Base-by-base conservation (phyloP, 1,139 yeast genomes). In the Kluyveromyces marxianus region DNA sequence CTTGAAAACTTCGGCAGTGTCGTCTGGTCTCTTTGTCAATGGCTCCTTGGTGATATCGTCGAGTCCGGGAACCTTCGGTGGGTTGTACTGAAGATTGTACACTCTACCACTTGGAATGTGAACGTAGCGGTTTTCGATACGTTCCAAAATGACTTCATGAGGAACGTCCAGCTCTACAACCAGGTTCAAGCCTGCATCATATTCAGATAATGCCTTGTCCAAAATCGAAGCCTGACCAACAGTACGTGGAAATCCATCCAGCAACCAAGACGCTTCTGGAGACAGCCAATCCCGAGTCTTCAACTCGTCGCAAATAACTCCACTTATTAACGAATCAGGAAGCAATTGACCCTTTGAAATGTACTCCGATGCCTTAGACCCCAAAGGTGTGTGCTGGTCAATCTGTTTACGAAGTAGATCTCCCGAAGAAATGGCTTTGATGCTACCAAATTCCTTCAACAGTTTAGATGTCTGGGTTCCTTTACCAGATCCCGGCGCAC, bases 401-500 rank as follows among this genome's bases (percentile, higher is more conserved):
- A 89, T 83, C 57, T 89, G 85, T 34, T 69, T 67, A 50, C 97
- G 74, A 44, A 90, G 69, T 3, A 88, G 68, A 63, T 89, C 96
- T 2, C 97, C 97, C 0, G 95, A 83, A 2, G 96, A 81, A 25
- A 90, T 69, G 0, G 90, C 69, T 25, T 58, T 69, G 49, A 70
- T 59, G 42, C 56, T 60, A 1, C 82, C 76, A 51, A 83, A 75
- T 42, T 70, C 69, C 44, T 75, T 72, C 48, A 83, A 64, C 8
- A 90, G 69, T 48, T 81, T 72, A 2, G 82, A 67, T 0, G 96
- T 83, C 55, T 84, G 87, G 0, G 97, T 90, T 2, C 97, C 97
- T 61, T 90, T 90, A 2, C 97, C 97, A 1, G 96, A 76, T 0
- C 97, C 97, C 0, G 97, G 97, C 0, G 97, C 96, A 4, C 97